These are phyloP conservation scores for Sophora flavescens DNA, from an alignment of 306 rosid genomes.

Conservation along the genomic window DNA sequence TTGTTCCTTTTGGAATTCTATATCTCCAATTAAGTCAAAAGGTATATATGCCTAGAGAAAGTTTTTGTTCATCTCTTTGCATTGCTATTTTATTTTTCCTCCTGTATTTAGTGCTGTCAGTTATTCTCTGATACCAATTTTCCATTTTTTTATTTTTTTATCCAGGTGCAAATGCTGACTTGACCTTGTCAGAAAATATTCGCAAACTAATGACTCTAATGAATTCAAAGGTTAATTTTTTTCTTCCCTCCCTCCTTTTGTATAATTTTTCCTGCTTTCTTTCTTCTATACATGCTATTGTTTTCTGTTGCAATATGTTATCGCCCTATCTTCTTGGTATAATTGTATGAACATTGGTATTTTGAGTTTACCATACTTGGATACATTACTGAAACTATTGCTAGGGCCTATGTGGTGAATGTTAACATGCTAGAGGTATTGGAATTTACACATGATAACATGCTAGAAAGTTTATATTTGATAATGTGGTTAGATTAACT, in stretches of 20 bases:
- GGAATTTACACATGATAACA: constrained; percentile 19
- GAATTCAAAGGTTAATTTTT: constrained; percentile 82
- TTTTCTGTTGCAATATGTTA: constrained; percentile 14
- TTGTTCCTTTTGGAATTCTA: constrained; percentile 4
- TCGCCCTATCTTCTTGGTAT: not conserved
- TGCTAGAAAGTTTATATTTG: constrained; percentile 30
- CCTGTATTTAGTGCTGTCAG: not conserved
- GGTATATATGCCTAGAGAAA: constrained; percentile 51
- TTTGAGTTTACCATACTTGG: not conserved
- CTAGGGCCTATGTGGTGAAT: constrained; percentile 12
- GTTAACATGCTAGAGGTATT: constrained; percentile 14
- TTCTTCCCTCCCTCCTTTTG: constrained; percentile 9
- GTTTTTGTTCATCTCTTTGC: constrained; percentile 16
- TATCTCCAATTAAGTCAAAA: constrained; percentile 82
- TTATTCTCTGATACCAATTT: constrained; percentile 21
- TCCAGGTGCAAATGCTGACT: constrained; percentile 64
- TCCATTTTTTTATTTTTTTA: constrained; percentile 37
- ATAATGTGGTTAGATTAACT: constrained; percentile 12
- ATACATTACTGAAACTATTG: constrained; percentile 8
- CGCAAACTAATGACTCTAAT: constrained; percentile 65
- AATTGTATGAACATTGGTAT: not conserved
- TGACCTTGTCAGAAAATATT: constrained; percentile 55
- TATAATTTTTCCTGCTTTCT: not conserved
- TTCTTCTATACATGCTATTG: constrained; percentile 1
- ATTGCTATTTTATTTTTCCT: not conserved